These are phyloP conservation scores for Delphinella strobiligena DNA, from an alignment of 2,329 filamentous ascomycete species.

Conservation along the genomic window DNA sequence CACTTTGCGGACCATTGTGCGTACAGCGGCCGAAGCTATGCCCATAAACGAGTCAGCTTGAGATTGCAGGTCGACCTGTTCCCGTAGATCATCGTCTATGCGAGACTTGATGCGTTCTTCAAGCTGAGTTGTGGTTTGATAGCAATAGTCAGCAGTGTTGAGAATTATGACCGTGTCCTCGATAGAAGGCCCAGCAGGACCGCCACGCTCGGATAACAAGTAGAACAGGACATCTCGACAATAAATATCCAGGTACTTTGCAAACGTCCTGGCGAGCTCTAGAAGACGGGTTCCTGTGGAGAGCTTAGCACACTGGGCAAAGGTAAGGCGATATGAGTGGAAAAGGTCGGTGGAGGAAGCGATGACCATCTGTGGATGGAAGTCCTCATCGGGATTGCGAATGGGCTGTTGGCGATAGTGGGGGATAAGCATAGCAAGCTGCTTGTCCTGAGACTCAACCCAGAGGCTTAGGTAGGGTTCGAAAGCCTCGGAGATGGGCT, in stretches of 20 bases:
- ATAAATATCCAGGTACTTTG: conserved; percentile 90
- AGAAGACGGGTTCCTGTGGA: conserved; percentile 81
- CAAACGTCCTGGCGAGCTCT: conserved; percentile 74
- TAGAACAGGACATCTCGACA: conserved; percentile 81
- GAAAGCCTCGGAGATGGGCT: conserved; percentile 90
- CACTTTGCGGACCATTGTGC: conserved; percentile 71
- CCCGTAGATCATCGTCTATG: conserved; percentile 66
- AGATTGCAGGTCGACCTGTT: conserved; percentile 75
- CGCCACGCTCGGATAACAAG: conserved; percentile 49
- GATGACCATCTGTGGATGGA: conserved; percentile 79
- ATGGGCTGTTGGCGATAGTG: conserved; percentile 77
- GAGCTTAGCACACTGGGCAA: conserved; percentile 91
- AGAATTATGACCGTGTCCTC: conserved; percentile 77
- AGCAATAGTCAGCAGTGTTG: conserved; percentile 97
- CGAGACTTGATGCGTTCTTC: conserved; percentile 90
- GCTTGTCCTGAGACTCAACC: conserved; percentile 91
- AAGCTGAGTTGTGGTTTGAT: conserved; percentile 80
- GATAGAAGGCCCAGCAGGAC: conserved; percentile 45
- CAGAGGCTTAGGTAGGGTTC: conserved; percentile 94
- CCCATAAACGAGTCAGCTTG: conserved; percentile 94
- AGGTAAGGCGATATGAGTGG: conserved; percentile 85
- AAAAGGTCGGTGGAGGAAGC: conserved; percentile 92
- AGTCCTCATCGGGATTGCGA: conserved; percentile 76
- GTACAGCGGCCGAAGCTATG: conserved; percentile 77
- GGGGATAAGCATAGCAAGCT: conserved; percentile 71